Evolutionary conservation across 805 yeast species (phyloP), one percentile per base, ranked within the genome.

Genomic region (Starmerella powellii): DNA sequence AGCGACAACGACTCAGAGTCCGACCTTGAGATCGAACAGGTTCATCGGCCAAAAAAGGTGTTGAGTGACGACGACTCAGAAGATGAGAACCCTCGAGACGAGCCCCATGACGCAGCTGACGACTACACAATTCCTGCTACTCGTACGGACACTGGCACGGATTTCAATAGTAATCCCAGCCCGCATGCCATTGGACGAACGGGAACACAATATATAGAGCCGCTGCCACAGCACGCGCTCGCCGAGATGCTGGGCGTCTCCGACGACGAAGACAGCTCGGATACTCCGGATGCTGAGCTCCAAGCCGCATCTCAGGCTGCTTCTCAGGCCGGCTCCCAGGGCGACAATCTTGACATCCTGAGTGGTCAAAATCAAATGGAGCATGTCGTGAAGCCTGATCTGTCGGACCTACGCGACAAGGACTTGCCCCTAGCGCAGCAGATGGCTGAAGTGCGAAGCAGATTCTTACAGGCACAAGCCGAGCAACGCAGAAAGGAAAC

Each of bases 361-460:
- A 20, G 36, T 12, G 43, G 28, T 13, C 19, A 19, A 3, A 30
- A 29, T 19, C 40, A 16, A 8, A 31, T 31, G 32, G 33, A 12
- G n/a, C 30, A 16, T 3, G 30, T 23, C 18, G 37, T 23, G 3
- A 19, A 27, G 35, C 48, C 48, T 6, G 49, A 48, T 13, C 20
- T 43, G n/a, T 18, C 43, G 11, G 44, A 40, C 21, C 23, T 45
- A 11, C 30, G 17, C 4, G 16, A 33, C 19, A 32, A 31, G 3
- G 27, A 34, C 18, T 24, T 41, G 18, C 26, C 50, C 13, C 27
- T 33, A 11, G 45, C 51, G 5, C 48, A 49, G 40, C 48, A 42
- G 8, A 27, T 47, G 42, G 38, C 39, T 18, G 53, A 48, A 36
- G 41, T 49, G 2, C 44, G 49, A 13, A 26, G 26, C 12, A 39